Percentiles rank a stretch among this genome's conserved stretches.
These are phyloP conservation scores for Suillus ampliporus DNA, from an alignment of 768 basidiomycete species.

Conservation along the genomic window DNA sequence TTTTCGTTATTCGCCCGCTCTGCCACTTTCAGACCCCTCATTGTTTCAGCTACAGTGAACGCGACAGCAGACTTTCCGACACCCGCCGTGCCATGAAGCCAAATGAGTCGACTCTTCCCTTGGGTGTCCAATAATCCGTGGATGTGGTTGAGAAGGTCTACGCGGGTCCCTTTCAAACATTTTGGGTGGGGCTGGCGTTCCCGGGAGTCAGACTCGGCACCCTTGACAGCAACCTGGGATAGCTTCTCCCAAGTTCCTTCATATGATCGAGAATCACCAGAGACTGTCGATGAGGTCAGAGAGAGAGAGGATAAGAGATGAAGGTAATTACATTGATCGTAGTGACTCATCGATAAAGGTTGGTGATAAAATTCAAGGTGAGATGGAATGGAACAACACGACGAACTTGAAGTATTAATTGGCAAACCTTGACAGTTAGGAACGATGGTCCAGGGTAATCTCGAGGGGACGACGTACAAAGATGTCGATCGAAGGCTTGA, in stretches of 20 bases:
- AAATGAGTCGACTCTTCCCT: background rate
- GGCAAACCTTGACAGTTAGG: background rate
- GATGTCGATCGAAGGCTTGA: too few relatives aligned
- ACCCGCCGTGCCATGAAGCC: background rate
- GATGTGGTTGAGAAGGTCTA: background rate
- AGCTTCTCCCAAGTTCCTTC: background rate
- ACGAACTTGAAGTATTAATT: background rate
- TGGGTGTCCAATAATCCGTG: background rate
- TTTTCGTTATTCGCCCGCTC: background rate
- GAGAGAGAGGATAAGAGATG: background rate
- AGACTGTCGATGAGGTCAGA: background rate
- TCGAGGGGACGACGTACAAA: background rate
- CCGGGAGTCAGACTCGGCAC: background rate
- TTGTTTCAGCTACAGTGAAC: background rate
- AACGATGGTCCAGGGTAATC: background rate
- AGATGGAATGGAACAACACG: background rate
- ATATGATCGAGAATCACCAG: background rate
- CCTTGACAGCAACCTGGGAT: background rate
- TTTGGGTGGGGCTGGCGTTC: background rate
- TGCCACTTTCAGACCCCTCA: background rate
- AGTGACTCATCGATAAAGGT: background rate
- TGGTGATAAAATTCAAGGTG: background rate
- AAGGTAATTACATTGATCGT: background rate
- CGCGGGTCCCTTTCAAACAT: background rate
- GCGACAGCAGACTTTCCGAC: background rate